Evolutionary conservation across 2,329 filamentous ascomycete genomes (phyloP).

Genomic region (Trichoderma endophyticum): DNA sequence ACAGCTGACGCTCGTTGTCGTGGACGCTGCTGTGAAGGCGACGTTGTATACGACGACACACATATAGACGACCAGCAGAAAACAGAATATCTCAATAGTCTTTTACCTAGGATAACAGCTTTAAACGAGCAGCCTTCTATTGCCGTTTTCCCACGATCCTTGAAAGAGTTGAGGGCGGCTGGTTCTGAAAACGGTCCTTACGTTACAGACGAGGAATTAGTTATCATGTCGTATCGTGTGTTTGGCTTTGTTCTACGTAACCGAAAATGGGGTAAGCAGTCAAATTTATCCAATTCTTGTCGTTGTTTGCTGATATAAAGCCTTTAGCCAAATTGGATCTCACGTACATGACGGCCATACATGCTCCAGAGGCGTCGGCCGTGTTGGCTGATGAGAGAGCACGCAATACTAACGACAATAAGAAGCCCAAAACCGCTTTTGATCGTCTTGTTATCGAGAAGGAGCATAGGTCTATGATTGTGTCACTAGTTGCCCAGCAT

Average conservation of each 20-base stretch:
- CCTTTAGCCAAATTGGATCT: neutral
- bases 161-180: neutral
- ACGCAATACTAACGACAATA: neutral
- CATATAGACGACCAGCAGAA: conserved; percentile 7
- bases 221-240: conserved; percentile 34
- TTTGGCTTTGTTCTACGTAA: conserved; percentile 34
- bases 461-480: neutral
- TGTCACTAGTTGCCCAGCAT: conserved; percentile 2
- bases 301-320: neutral
- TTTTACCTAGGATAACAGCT: neutral
- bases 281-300: neutral
- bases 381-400: neutral
- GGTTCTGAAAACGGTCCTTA: neutral
- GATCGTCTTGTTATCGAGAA: conserved; percentile 26
- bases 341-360: neutral
- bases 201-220: conserved; percentile 26
- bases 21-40: neutral
- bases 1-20: neutral
- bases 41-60: neutral
- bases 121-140: neutral
- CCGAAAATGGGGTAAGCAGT: conserved; percentile 32
- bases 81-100: neutral
- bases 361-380: neutral
- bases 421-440: conserved; percentile 24
- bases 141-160: neutral